phyloP scores from a whole-genome alignment of 1,284 basidiomycete genomes.

The Apiotrichum sp. region DNA sequence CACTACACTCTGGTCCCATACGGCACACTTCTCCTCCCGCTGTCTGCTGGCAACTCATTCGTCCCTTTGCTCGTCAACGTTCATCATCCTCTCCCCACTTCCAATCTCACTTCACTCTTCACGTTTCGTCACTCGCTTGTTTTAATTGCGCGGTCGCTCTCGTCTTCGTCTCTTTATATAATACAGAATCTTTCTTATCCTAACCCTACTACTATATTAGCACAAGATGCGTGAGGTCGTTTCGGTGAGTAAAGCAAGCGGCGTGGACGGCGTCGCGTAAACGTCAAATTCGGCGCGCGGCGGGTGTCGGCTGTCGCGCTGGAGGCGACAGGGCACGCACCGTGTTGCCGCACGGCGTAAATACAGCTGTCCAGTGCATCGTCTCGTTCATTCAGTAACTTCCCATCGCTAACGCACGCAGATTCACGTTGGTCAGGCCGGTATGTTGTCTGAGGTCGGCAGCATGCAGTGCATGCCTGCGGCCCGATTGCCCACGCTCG shows the following conservation, averaged over 20 bases:
- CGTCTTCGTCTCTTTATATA: background rate
- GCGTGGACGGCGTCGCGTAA: background rate
- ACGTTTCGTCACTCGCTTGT: background rate
- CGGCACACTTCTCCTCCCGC: too few species aligned
- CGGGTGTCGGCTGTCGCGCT: background rate
- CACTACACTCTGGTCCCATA: too few species aligned
- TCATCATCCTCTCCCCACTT: too few species aligned
- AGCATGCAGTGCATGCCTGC: too few species aligned
- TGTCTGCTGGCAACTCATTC: too few species aligned
- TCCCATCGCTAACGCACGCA: slow-evolving; percentile 7
- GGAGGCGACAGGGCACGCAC: background rate
- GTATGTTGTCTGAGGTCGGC: slow-evolving; percentile 22
- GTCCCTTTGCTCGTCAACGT: too few species aligned
- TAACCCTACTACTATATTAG: background rate
- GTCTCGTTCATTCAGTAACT: background rate
- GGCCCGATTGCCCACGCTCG: background rate
- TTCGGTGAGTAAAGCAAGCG: slow-evolving; percentile 31
- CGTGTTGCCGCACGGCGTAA: too few species aligned
- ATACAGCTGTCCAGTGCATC: too few species aligned
- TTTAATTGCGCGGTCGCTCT: background rate
- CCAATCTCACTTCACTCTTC: too few species aligned
- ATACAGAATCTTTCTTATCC: background rate
- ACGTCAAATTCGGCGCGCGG: background rate
- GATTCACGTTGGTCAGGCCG: slow-evolving; percentile 49
- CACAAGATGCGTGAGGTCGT: slow-evolving; percentile 43